Evolutionary conservation across 345 rosid species (phyloP).

Genomic region (Syzygium aromaticum): DNA sequence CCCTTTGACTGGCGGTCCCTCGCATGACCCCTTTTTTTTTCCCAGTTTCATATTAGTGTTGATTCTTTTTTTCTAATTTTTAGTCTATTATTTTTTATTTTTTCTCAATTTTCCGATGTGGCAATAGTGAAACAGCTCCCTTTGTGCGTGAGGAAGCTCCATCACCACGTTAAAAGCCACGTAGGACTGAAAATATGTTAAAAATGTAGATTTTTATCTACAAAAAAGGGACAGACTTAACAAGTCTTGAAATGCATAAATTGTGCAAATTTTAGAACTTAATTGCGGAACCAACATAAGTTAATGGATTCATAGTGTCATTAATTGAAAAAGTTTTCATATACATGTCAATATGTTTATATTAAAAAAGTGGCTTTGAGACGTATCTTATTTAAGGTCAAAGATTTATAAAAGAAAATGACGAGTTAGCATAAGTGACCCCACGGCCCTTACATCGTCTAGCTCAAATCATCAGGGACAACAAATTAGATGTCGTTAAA

Average conservation of each 20-base stretch:
- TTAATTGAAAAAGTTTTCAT: not conserved
- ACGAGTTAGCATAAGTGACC: not conserved
- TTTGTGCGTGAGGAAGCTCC: not conserved
- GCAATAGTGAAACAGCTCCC: not conserved
- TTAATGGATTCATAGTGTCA: fast-evolving
- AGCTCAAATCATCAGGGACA: not conserved
- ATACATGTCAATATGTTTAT: too few species aligned
- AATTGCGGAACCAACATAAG: fast-evolving
- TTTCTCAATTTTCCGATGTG: fast-evolving
- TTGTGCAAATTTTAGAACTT: not conserved
- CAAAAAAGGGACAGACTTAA: not conserved
- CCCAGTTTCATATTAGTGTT: fast-evolving
- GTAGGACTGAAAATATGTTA: fast-evolving
- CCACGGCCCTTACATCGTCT: too few species aligned
- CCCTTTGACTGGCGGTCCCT: fast-evolving
- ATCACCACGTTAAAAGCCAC: fast-evolving
- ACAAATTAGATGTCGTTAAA: too few species aligned
- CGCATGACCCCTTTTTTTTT: fast-evolving
- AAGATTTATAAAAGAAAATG: too few species aligned
- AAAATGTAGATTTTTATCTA: not conserved
- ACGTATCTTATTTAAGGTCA: not conserved
- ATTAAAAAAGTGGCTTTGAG: too few species aligned
- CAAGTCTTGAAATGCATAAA: not conserved
- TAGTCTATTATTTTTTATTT: fast-evolving
- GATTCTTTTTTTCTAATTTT: not conserved